A percentile compares a stretch with the other conserved stretches of the same genome.
phyloP scores from a whole-genome alignment of 345 rosid species.

The Linum usitatissimum region DNA sequence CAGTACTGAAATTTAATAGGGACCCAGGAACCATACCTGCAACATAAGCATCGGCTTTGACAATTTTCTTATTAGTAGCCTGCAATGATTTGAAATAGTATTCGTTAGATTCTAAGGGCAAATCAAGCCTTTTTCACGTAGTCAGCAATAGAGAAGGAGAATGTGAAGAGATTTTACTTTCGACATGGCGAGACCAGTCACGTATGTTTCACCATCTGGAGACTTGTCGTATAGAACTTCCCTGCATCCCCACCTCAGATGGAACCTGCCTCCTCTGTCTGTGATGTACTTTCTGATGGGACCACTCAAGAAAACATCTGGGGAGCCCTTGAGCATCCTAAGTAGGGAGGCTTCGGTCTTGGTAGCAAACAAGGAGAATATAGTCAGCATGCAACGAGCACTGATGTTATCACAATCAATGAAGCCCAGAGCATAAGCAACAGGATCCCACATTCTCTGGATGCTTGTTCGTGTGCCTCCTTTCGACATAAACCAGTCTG shows the following conservation, averaged over 20 bases:
- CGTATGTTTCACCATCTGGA: conserved; percentile 49
- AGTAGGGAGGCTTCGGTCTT: conserved; percentile 97
- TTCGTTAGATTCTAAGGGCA: neutral
- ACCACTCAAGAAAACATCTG: conserved; percentile 82
- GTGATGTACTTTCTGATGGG: conserved; percentile 84
- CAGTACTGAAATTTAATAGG: neutral
- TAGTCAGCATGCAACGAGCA: conserved; percentile 98
- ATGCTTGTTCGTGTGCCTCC: conserved; percentile 86
- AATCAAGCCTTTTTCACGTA: neutral
- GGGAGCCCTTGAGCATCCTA: conserved; percentile 99
- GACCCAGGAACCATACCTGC: conserved; percentile 36
- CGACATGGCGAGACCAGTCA: conserved; percentile 79
- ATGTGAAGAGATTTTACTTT: conserved; percentile 40
- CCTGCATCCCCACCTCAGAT: conserved; percentile 98
- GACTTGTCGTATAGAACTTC: conserved; percentile 61
- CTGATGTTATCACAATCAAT: conserved; percentile 98
- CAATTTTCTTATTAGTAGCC: conserved; percentile 76
- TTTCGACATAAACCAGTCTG: conserved; percentile 95
- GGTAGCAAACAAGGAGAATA: conserved; percentile 94
- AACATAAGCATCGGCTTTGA: conserved; percentile 91
- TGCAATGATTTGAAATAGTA: conserved; percentile 21
- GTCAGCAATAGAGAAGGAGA: neutral
- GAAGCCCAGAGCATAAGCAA: conserved; percentile 97
- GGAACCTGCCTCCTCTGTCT: conserved; percentile 91
- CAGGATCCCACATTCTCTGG: conserved; percentile 99